These are phyloP conservation scores for Colletotrichum viniferum DNA, from an alignment of 2,329 filamentous ascomycete genomes.

Conservation along the genomic window DNA sequence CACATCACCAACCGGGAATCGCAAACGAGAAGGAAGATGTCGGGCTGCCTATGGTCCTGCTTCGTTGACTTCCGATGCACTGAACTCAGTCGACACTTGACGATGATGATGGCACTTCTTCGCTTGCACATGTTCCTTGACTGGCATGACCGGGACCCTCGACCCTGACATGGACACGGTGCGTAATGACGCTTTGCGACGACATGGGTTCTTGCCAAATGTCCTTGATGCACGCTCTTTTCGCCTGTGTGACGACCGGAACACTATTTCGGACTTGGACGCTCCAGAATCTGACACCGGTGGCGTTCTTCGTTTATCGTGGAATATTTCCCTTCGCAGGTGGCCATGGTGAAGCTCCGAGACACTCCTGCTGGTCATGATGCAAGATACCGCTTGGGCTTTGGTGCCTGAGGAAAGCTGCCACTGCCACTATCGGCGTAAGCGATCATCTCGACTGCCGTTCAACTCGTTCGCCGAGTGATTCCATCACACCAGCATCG, in stretches of 20 bases:
- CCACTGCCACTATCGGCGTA: not conserved
- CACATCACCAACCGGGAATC: not conserved
- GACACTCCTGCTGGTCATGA: not conserved
- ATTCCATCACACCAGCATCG: not conserved
- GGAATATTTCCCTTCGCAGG: not conserved
- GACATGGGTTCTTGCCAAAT: slow-evolving; percentile 9
- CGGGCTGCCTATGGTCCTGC: slow-evolving; percentile 2
- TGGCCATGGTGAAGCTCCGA: slow-evolving; percentile 2
- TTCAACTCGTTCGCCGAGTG: not conserved
- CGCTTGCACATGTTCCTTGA: slow-evolving; percentile 20
- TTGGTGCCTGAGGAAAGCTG: not conserved
- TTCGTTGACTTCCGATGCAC: slow-evolving; percentile 18
- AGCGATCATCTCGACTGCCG: slow-evolving; percentile 29
- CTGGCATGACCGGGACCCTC: slow-evolving; percentile 13
- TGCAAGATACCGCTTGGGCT: not conserved
- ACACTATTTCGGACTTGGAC: not conserved
- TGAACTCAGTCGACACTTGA: slow-evolving; percentile 16
- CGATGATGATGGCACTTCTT: slow-evolving; percentile 21
- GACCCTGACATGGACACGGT: slow-evolving; percentile 18
- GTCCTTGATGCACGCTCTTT: slow-evolving; percentile 13
- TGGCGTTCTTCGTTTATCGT: not conserved
- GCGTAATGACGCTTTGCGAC: slow-evolving; percentile 12
- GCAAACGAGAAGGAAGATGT: not conserved
- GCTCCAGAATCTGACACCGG: not conserved
- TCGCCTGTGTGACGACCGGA: slow-evolving; percentile 4